These are phyloP conservation scores for Pleurotus tuber-regium DNA, from an alignment of 768 basidiomycete species.

Conservation along the genomic window DNA sequence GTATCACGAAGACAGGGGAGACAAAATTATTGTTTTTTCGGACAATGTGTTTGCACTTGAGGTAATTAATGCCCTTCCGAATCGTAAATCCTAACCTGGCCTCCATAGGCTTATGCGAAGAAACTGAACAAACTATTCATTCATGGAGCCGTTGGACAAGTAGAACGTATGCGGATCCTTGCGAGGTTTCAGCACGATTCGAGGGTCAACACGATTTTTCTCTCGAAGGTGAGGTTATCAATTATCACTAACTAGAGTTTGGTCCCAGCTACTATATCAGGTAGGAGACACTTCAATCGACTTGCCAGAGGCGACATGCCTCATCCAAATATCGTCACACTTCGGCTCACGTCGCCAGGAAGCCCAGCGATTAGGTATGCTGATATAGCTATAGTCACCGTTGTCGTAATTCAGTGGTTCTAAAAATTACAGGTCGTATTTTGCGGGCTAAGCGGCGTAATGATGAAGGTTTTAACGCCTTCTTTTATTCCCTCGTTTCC, in stretches of 20 bases:
- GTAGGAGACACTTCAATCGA: constrained; percentile 99
- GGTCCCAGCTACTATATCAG: constrained; percentile 32
- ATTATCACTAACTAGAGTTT: no score
- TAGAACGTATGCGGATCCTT: constrained; percentile 93
- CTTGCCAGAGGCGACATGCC: constrained; percentile 96
- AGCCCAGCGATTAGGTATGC: constrained; percentile 87
- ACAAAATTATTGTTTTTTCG: constrained; percentile 99
- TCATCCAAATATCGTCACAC: constrained; percentile 99
- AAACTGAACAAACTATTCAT: constrained; percentile 93
- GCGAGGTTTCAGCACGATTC: constrained; percentile 96
- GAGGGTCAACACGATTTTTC: constrained; percentile 95
- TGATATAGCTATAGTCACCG: constrained; percentile 1
- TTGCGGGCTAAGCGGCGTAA: constrained; percentile 95
- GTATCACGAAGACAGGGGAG: constrained; percentile 95
- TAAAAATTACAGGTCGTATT: constrained; percentile 69
- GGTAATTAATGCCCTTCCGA: constrained; percentile 43
- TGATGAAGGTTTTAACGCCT: constrained; percentile 99
- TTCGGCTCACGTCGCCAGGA: constrained; percentile 98
- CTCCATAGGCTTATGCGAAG: constrained; percentile 80
- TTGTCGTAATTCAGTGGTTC: constrained; percentile 8
- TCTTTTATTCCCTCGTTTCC: constrained; percentile 98
- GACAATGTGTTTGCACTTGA: constrained; percentile 97
- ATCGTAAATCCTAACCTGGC: constrained; percentile 10
- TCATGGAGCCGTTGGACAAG: constrained; percentile 92
- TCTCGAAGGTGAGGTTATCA: constrained; percentile 79